Conservation (phyloP, 225 moss, liverwort and hornwort species). For the Neckera pumila region DNA sequence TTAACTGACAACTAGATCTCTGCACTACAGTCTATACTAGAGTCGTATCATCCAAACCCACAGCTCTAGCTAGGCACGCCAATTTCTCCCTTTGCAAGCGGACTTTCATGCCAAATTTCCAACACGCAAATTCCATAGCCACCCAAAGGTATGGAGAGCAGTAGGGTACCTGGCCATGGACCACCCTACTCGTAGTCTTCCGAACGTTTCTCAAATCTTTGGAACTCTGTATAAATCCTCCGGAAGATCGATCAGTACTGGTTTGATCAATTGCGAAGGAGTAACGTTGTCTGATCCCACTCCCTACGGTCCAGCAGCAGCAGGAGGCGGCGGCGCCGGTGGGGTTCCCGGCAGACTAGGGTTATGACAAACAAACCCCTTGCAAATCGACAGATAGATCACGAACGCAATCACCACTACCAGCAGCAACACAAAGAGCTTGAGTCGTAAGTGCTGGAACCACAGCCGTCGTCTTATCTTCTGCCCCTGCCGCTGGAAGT, state of each 20-base stretch:
- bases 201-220: not conserved
- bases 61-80: not conserved
- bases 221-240: not conserved
- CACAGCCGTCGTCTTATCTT: slow-evolving; percentile 3
- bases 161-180: not conserved
- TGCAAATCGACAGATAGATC: slow-evolving; percentile 34
- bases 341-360: not conserved
- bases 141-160: not conserved
- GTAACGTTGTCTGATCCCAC: not conserved
- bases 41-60: not conserved
- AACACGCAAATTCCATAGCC: not conserved
- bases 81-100: not conserved
- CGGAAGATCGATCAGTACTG: not conserved
- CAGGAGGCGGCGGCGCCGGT: not conserved
- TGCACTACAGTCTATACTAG: not conserved
- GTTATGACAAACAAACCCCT: slow-evolving; percentile 12
- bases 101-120: not conserved
- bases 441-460: not conserved
- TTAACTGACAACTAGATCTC: not conserved
- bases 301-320: not conserved
- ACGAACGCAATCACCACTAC: slow-evolving; percentile 18
- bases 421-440: slow-evolving; percentile 24
- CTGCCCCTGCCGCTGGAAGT: slow-evolving; percentile 9
- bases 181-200: not conserved
- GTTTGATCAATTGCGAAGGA: not conserved